phyloP scores from a whole-genome alignment of 2,329 filamentous ascomycete species.

The Talaromyces islandicus region DNA sequence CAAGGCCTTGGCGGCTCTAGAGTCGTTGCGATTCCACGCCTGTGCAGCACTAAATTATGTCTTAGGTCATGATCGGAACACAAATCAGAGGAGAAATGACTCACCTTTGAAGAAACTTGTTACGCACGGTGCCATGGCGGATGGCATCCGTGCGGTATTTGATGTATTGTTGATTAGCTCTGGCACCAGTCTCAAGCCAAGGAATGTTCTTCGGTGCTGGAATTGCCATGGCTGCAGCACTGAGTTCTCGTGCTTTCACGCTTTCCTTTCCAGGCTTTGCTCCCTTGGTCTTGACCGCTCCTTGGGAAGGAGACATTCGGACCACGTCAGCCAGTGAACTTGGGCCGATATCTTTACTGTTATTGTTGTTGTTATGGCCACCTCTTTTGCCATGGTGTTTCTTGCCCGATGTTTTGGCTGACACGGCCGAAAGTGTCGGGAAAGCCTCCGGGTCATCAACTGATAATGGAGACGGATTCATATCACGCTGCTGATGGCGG shows the following conservation, averaged over 20 bases:
- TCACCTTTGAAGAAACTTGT: conserved; percentile 94
- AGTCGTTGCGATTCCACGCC: conserved; percentile 97
- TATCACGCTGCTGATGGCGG: conserved; percentile 63
- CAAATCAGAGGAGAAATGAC: conserved; percentile 10
- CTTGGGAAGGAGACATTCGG: conserved; percentile 87
- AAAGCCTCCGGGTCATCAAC: conserved; percentile 96
- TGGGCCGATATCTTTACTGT: conserved; percentile 63
- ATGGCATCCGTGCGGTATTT: conserved; percentile 94
- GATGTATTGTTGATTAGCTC: conserved; percentile 87
- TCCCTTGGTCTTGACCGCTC: conserved; percentile 49
- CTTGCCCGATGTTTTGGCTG: conserved; percentile 64
- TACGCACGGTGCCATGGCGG: conserved; percentile 90
- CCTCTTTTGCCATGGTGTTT: conserved; percentile 91
- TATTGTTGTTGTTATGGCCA: conserved; percentile 66
- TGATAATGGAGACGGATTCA: conserved; percentile 63
- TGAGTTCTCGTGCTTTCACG: conserved; percentile 67
- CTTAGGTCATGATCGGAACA: background rate
- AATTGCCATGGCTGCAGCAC: conserved; percentile 74
- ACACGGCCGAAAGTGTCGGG: conserved; percentile 72
- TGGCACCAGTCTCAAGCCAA: conserved; percentile 90
- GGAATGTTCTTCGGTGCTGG: conserved; percentile 85
- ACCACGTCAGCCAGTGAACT: conserved; percentile 89
- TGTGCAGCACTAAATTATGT: conserved; percentile 67
- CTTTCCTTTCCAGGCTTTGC: conserved; percentile 57
- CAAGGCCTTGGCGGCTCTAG: conserved; percentile 88